phyloP scores from a whole-genome alignment of 495 filamentous ascomycete genomes.

The Neurospora hispaniola region DNA sequence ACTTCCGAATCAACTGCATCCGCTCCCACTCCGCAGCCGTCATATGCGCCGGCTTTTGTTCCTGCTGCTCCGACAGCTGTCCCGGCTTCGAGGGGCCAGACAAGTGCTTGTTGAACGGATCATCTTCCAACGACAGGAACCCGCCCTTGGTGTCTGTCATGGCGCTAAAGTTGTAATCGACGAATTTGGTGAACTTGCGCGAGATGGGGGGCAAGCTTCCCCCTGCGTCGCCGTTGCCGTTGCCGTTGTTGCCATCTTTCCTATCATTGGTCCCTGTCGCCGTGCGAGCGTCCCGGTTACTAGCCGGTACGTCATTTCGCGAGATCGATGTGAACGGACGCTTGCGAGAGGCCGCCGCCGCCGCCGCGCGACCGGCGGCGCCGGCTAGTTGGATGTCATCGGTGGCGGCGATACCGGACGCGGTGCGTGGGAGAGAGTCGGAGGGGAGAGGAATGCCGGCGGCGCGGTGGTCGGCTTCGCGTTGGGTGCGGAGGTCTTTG shows the following conservation, averaged over 20 bases:
- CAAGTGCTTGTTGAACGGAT: constrained; percentile 75
- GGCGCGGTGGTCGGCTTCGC: constrained; percentile 43
- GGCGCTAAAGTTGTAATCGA: constrained; percentile 94
- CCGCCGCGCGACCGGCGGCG: constrained; percentile 25
- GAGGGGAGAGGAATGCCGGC: constrained; percentile 12
- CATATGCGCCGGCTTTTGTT: constrained; percentile 78
- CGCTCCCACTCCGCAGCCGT: constrained; percentile 87
- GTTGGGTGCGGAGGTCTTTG: constrained; percentile 71
- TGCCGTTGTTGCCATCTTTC: constrained; percentile 29
- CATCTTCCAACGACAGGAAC: constrained; percentile 77
- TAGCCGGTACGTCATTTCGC: constrained; percentile 46
- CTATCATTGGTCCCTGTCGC: no score
- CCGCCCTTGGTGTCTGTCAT: constrained; percentile 98
- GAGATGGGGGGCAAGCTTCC: constrained; percentile 35
- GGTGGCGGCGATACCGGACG: constrained; percentile 30
- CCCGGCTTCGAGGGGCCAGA: constrained; percentile 31
- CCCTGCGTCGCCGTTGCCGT: constrained; percentile 35
- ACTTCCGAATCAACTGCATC: constrained; percentile 54
- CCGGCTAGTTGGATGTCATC: constrained; percentile 26
- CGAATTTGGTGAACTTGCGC: constrained; percentile 74
- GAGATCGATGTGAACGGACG: constrained; percentile 53
- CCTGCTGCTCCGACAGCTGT: constrained; percentile 28
- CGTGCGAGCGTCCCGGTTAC: constrained; percentile 53
- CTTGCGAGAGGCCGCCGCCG: constrained; percentile 32
- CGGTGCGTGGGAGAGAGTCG: constrained; percentile 19